phyloP scores from a whole-genome alignment of 1,139 yeast genomes.

The Candida dubliniensis region DNA sequence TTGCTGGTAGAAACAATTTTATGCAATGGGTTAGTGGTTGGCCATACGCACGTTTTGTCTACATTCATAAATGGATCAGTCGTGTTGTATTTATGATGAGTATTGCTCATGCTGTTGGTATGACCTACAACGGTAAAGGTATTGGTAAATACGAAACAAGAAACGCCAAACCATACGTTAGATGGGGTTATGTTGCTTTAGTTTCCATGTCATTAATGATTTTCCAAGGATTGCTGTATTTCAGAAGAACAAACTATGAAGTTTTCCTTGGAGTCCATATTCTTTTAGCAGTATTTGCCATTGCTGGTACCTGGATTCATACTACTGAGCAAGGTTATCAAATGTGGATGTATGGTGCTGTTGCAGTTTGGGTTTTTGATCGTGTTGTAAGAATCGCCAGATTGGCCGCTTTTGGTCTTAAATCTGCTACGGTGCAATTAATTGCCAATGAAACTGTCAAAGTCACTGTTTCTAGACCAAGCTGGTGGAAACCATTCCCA shows the following conservation, averaged over 20 bases:
- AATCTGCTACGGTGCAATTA: slow-evolving; percentile 48
- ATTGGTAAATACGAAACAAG: slow-evolving; percentile 38
- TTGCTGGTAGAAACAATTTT: slow-evolving; percentile 69
- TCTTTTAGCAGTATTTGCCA: slow-evolving; percentile 52
- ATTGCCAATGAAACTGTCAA: slow-evolving; percentile 47
- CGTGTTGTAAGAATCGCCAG: slow-evolving; percentile 53
- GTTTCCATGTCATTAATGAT: slow-evolving; percentile 40
- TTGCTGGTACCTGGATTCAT: slow-evolving; percentile 65
- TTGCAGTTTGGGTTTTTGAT: slow-evolving; percentile 66
- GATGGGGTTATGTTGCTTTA: slow-evolving; percentile 57
- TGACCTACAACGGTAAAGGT: slow-evolving; percentile 38
- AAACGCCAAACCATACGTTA: slow-evolving; percentile 37
- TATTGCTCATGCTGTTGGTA: slow-evolving; percentile 53
- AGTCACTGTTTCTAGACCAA: slow-evolving; percentile 36
- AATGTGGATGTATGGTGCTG: slow-evolving; percentile 50
- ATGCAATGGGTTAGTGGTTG: slow-evolving; percentile 66
- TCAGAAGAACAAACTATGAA: slow-evolving; percentile 65
- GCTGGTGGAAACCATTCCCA: slow-evolving; percentile 42
- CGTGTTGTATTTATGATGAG: slow-evolving; percentile 46
- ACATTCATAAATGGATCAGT: slow-evolving; percentile 67
- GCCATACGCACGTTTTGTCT: slow-evolving; percentile 59
- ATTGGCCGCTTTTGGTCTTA: slow-evolving; percentile 48
- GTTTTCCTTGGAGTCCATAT: slow-evolving; percentile 61
- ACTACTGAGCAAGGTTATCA: slow-evolving; percentile 43
- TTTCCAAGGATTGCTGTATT: slow-evolving; percentile 47